Evolutionary conservation across 2,329 filamentous ascomycete genomes (phyloP), one percentile per base, ranked within the genome.

Genomic region (Albifimbria verrucaria): DNA sequence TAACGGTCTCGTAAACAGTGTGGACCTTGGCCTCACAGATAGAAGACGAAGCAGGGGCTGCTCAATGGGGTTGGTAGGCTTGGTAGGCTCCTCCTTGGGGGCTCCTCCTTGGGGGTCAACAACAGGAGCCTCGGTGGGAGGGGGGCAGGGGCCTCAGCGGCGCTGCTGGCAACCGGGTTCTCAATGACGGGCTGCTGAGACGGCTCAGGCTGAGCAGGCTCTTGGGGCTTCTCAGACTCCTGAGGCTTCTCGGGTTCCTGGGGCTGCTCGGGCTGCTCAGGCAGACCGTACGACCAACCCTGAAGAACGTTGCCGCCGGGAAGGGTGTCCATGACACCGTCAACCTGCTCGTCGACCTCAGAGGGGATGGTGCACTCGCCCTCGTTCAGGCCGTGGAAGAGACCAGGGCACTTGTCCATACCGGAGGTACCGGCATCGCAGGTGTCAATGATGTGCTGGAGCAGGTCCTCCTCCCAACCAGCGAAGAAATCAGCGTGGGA

Each of bases 401-500:
- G 76, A 43, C 78, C 76, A 5, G 79, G 76, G 72, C 86, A 90
- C 57, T 79, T 74, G 57, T 87, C 80, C 73, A 90, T 85, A 48
- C 82, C 82, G 7, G 65, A 58, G 53, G 78, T 78, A 48, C 82
- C 79, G 45, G 79, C 80, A 61, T 85, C 74, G 74, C 89, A 90
- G 49, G 75, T 81, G 64, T 88, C 77, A 59, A 90, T 84, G 58
- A 88, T 87, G 55, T 80, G 75, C 68, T 88, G 84, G 48, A 90
- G 82, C 45, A 79, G 77, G 24, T 74, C 68, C 56, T 81, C 76
- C 59, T 91, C 83, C 89, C 89, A 92, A 17, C 82, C 88, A 57
- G 88, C 83, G 58, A 88, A 70, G 72, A 92, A 91, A 68, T 92
- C 88, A 47, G 78, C 87, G 69, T 91, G 88, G 55, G 80, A 79